Conservation (phyloP, 164 flowering plant species). For the Vitis riparia region DNA sequence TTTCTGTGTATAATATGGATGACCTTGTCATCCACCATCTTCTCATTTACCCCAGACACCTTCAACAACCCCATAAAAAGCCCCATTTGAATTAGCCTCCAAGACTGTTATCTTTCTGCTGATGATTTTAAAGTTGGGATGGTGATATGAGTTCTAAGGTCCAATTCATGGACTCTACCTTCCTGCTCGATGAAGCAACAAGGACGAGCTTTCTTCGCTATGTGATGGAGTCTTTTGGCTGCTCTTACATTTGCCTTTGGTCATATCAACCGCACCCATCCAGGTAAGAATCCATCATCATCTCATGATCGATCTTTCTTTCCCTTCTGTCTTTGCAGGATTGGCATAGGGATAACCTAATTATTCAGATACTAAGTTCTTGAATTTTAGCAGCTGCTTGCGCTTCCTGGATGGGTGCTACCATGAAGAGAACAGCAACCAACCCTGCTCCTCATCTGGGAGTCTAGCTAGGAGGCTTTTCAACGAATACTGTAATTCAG, state of each 20-base stretch:
- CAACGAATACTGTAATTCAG: slow-evolving; percentile 34
- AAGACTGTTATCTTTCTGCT: neutral
- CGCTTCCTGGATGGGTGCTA: slow-evolving; percentile 44
- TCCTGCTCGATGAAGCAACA: slow-evolving; percentile 31
- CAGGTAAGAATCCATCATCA: slow-evolving; percentile 26
- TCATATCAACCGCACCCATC: slow-evolving; percentile 38
- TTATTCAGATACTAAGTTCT: no score
- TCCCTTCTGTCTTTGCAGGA: neutral
- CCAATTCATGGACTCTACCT: slow-evolving; percentile 48
- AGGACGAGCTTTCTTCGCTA: slow-evolving; percentile 33
- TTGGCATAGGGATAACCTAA: no score
- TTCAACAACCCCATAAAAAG: no score
- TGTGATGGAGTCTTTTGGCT: slow-evolving; percentile 41
- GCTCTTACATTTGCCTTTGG: slow-evolving; percentile 75
- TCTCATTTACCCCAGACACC: no score
- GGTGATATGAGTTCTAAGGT: no score
- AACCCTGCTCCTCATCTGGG: slow-evolving; percentile 42
- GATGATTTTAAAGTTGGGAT: no score
- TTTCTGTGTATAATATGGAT: no score
- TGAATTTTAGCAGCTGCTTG: slow-evolving; percentile 37
- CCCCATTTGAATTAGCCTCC: neutral
- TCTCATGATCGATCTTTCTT: neutral
- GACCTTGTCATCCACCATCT: no score
- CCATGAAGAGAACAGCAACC: slow-evolving; percentile 26
- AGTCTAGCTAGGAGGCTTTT: slow-evolving; percentile 39